Evolutionary conservation across 345 rosid species (phyloP), one percentile per base, ranked within the genome.

Genomic region (Noccaea bulbosa): DNA sequence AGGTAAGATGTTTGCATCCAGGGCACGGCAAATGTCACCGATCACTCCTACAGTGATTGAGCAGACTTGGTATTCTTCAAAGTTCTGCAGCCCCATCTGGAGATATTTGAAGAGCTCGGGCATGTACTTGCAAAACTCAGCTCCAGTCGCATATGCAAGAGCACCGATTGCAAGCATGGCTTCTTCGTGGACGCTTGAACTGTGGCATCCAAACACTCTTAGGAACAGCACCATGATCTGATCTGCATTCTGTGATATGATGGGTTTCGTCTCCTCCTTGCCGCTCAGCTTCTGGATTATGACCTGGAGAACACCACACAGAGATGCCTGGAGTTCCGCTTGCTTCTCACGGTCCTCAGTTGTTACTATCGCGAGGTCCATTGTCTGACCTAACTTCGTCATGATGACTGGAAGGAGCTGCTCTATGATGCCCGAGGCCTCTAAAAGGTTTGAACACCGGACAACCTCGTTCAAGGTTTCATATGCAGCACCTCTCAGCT

Each of bases 81-180:
- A 91, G 70, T 91, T 94, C 83, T 89, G 95, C 73, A 94, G 77
- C 5, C 98, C 97, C 87, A 86, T 87, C 81, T 93, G 91, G 61
- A 93, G 73, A 67, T 87, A 87, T 75, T 89, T 88, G 79, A 77
- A 87, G 54, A 93, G 81, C 77, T 87, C 93, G 1, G 85, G 72
- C 90, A 93, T 86, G 68, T 93, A 93, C 70, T 85, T 93, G 33
- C 67, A 82, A 64, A 93, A 93, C 66, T 84, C 91, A 11, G 90
- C 38, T 57, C 97, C 98, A 67, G 87, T 81, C 2, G 96, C 97
- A 76, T 91, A 88, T 58, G 99, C 99, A 46, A 94, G 88, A 7
- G 97, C 88, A 67, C 99, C 99, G 5, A 94, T 88, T 32, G 99
- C 99, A 30, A 94, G 97, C 99, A 94, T 94, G 45, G 96, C 97